phyloP scores from a whole-genome alignment of 306 rosid species.

The Trifolium dubium region DNA sequence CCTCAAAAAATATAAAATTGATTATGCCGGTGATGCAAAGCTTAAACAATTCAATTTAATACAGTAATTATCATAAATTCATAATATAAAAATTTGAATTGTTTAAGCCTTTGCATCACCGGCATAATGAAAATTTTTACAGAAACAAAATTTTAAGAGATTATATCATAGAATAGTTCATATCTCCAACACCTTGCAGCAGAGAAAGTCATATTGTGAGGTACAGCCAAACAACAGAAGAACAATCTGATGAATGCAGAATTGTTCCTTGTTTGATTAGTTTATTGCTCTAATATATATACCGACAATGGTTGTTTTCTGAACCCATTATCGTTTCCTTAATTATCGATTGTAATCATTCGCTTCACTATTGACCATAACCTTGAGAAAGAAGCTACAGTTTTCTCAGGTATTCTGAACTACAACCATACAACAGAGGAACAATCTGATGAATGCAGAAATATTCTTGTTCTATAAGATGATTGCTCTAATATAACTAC shows the following conservation, averaged over 20 bases:
- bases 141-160: conserved; percentile 9
- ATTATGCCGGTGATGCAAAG: conserved; percentile 11
- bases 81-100: too few relatives aligned
- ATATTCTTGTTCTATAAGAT: conserved; percentile 23
- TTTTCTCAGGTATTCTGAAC: neutral
- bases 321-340: conserved; percentile 19
- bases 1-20: conserved; percentile 12
- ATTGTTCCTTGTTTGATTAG: conserved; percentile 15
- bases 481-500: neutral
- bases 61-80: too few relatives aligned
- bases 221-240: neutral
- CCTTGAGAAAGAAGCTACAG: neutral
- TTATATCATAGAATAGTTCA: neutral
- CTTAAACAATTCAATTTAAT: neutral
- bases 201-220: conserved; percentile 7
- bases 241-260: conserved; percentile 24
- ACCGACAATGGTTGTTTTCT: neutral
- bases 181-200: conserved; percentile 26
- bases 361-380: conserved; percentile 15
- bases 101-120: too few relatives aligned
- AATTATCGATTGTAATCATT: conserved; percentile 5
- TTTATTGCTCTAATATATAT: neutral
- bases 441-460: conserved; percentile 12
- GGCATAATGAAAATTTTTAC: neutral
- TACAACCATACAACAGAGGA: conserved; percentile 9